Percentiles rank a stretch among this genome's conserved stretches.
These are phyloP conservation scores for Epichloe hybrida DNA, from an alignment of 2,329 filamentous ascomycete species.

Conservation along the genomic window DNA sequence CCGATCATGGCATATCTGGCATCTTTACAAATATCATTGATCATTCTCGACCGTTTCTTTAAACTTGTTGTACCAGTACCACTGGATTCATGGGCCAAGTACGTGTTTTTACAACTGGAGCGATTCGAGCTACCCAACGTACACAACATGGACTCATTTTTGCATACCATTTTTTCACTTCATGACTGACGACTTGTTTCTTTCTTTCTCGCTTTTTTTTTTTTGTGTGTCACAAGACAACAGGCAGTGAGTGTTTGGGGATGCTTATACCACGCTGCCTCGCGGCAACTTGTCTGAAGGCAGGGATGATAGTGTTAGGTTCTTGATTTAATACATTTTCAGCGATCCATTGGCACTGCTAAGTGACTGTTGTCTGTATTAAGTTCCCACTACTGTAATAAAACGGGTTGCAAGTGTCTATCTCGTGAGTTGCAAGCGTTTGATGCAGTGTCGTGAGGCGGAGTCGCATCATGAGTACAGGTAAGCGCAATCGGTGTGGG, in stretches of 20 bases:
- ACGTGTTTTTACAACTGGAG: background rate
- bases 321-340: slow-evolving; percentile 6
- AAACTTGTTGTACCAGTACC: background rate
- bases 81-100: background rate
- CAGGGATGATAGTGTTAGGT: slow-evolving; percentile 4
- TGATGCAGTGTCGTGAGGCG: too few species aligned
- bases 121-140: background rate
- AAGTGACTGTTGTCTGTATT: background rate
- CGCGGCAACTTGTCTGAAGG: slow-evolving; percentile 28
- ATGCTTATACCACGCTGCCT: slow-evolving; percentile 31
- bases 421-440: too few species aligned
- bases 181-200: slow-evolving; percentile 8
- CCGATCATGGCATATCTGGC: background rate
- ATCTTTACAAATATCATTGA: background rate
- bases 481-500: background rate
- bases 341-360: background rate
- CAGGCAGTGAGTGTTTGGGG: background rate
- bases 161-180: slow-evolving; percentile 6
- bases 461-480: too few species aligned
- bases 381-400: too few species aligned
- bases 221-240: background rate
- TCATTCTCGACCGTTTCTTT: background rate
- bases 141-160: background rate
- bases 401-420: too few species aligned
- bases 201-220: background rate